Evolutionary conservation across 495 filamentous ascomycete genomes (phyloP).

Genomic region (Neurospora sp.): DNA sequence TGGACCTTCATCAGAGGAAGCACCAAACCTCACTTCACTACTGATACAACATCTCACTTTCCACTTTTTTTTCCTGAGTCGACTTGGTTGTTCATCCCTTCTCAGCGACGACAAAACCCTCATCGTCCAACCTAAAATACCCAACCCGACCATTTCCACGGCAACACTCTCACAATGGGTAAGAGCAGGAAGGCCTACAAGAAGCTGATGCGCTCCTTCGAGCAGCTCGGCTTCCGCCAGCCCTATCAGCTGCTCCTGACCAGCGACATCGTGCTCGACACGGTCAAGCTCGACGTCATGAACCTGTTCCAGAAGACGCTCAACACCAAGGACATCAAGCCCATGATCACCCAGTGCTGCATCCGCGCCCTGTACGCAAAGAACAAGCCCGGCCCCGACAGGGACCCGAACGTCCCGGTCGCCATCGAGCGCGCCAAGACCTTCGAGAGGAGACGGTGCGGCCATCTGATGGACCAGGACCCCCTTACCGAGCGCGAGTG

Average conservation of each 20-base stretch:
- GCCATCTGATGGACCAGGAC: slow-evolving; percentile 70
- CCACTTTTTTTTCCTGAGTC: not conserved
- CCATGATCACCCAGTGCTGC: slow-evolving; percentile 46
- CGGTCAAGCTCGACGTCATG: slow-evolving; percentile 64
- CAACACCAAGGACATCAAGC: slow-evolving; percentile 63
- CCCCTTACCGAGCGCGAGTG: slow-evolving; percentile 72
- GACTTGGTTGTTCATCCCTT: not conserved
- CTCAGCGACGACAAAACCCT: not conserved
- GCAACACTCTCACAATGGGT: slow-evolving; percentile 31
- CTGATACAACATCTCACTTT: not conserved
- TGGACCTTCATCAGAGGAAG: not conserved
- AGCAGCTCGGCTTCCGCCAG: slow-evolving; percentile 58
- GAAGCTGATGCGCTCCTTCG: slow-evolving; percentile 84
- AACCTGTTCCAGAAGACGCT: slow-evolving; percentile 54
- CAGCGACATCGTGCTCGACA: slow-evolving; percentile 24
- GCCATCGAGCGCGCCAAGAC: slow-evolving; percentile 59
- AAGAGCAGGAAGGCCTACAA: slow-evolving; percentile 93
- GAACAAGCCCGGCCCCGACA: slow-evolving; percentile 35
- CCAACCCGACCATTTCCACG: not conserved
- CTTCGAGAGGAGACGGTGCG: slow-evolving; percentile 79
- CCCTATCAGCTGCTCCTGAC: slow-evolving; percentile 76
- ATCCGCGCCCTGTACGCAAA: slow-evolving; percentile 52
- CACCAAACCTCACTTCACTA: not conserved
- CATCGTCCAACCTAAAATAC: not conserved
- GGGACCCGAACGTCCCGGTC: slow-evolving; percentile 44